phyloP scores from a whole-genome alignment of 2,329 filamentous ascomycete genomes.

The Cladophialophora exuberans region DNA sequence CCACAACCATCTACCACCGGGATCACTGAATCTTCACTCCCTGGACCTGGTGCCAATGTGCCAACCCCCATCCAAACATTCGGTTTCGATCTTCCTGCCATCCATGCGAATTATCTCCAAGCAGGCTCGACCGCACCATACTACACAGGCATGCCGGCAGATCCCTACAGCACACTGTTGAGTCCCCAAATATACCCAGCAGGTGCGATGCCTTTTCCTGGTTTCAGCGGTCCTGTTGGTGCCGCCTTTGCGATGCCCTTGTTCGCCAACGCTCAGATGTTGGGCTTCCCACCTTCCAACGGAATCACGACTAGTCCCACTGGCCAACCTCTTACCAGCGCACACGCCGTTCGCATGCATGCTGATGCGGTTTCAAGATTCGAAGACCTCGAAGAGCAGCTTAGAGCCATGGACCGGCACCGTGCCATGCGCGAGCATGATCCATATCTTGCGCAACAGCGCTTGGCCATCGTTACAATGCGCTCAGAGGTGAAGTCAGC shows the following conservation, averaged over 20 bases:
- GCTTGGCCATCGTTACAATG: constrained; percentile 27
- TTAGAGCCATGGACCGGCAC: constrained; percentile 32
- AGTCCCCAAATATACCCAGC: constrained; percentile 14
- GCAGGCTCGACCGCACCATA: constrained; percentile 9
- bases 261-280: constrained; percentile 7
- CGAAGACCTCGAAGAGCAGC: constrained; percentile 30
- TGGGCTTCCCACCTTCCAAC: constrained; percentile 7
- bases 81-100: constrained; percentile 7
- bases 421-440: constrained; percentile 29
- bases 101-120: constrained; percentile 15
- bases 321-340: background rate
- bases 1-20: constrained; percentile 3
- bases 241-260: constrained; percentile 9
- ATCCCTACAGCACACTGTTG: constrained; percentile 18
- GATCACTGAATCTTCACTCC: background rate
- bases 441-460: constrained; percentile 25
- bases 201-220: constrained; percentile 8
- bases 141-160: constrained; percentile 5
- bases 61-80: constrained; percentile 9
- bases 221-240: constrained; percentile 15
- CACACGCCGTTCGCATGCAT: constrained; percentile 17
- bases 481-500: constrained; percentile 27
- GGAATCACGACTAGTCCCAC: constrained; percentile 4
- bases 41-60: constrained; percentile 8
- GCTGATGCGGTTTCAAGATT: constrained; percentile 13